Evolutionary conservation across 768 basidiomycete species (phyloP), one percentile per base, ranked within the genome.

Genomic region (Tricholoma sp.): DNA sequence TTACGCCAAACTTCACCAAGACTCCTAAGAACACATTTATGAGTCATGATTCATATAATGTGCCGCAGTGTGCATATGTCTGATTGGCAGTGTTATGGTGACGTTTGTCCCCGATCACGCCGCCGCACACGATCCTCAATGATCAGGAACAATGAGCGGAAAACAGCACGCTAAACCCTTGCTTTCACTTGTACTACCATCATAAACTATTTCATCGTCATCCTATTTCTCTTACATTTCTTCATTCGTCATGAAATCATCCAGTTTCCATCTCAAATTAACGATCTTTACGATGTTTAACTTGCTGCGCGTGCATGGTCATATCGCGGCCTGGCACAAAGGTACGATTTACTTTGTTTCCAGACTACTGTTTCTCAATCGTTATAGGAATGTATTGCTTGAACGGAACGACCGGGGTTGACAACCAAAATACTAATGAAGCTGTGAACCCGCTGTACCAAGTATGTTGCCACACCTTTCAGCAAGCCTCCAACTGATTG

Each of bases 381-480:
- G 5, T 11, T 39, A 8, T n/a, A 63, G 73, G 71, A 43, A 81
- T 80, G 79, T 81, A 76, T 60, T 78, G 77, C 56, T 53, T 76
- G 0, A 75, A 79, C 63, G 79, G 73, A 35, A 69, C 60, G 9
- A 55, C 65, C 6, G 71, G 72, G 14, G 31, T 45, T 3, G 61
- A 69, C 12, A 69, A 79, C 58, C 64, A 69, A 18, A 79, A 79
- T 64, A 71, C 71, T 5, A 69, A 72, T 51, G 71, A 67, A 21
- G 71, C 74, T 37, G 78, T 80, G 3, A 67, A 64, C 12, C 80
- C 80, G 8, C 62, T 80, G 39, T 82, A 72, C 59, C 70, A 78
- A 52, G 79, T 79, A 55, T 0, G 22, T 9, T 64, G 73, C 69
- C 16, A 6, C 11, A 53, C 12, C 19, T 31, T 35, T 31, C 47